phyloP scores from a whole-genome alignment of 768 basidiomycete genomes.

The Neoboletus brunneissimus region DNA sequence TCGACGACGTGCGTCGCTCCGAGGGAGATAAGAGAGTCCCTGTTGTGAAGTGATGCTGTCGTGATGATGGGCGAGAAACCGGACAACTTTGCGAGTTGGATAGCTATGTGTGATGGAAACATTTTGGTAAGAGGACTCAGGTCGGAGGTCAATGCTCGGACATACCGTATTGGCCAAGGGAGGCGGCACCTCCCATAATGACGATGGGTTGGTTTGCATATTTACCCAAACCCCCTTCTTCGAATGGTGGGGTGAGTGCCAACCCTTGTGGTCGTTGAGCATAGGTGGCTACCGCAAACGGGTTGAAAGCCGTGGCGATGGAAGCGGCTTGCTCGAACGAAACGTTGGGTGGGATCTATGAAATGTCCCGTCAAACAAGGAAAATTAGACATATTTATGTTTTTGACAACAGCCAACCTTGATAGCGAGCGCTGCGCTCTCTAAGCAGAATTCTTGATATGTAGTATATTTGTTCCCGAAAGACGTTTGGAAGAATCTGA shows the following conservation, averaged over 20 bases:
- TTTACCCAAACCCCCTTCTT: conserved; percentile 29
- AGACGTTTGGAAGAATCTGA: conserved; percentile 9
- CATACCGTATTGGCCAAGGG: conserved; percentile 38
- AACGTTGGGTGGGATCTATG: conserved; percentile 32
- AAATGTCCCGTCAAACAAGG: neutral
- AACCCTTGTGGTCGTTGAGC: conserved; percentile 24
- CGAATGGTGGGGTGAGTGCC: conserved; percentile 29
- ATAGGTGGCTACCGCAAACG: conserved; percentile 36
- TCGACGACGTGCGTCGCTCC: conserved; percentile 39
- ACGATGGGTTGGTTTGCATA: conserved; percentile 33
- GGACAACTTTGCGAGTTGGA: conserved; percentile 34
- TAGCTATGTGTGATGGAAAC: conserved; percentile 12
- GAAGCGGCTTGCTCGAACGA: conserved; percentile 39
- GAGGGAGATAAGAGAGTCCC: conserved; percentile 26
- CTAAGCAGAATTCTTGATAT: conserved; percentile 25
- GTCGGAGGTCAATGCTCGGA: neutral
- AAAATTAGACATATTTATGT: neutral
- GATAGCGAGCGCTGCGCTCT: conserved; percentile 13
- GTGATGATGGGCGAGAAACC: conserved; percentile 38
- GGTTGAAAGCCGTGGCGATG: conserved; percentile 31
- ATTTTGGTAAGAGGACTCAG: neutral
- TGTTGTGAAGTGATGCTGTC: conserved; percentile 37
- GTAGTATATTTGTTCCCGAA: conserved; percentile 12
- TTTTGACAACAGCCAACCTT: conserved; percentile 10
- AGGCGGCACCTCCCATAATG: conserved; percentile 37